phyloP scores from a whole-genome alignment of 495 filamentous ascomycete species.

The Hypoxylon rickii region DNA sequence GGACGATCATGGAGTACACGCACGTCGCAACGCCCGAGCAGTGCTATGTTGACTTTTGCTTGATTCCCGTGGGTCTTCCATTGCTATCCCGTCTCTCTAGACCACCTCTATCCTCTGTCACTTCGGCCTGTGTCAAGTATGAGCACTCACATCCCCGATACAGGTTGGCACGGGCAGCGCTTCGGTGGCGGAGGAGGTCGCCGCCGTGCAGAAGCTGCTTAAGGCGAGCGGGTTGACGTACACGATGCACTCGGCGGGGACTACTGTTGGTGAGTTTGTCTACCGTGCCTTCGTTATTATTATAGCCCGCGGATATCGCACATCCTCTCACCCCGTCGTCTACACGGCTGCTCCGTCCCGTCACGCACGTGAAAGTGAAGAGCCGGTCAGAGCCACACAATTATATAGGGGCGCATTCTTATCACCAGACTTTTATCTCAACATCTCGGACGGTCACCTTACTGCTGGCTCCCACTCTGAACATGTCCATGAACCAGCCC shows the following conservation, averaged over 20 bases:
- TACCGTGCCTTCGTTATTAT: not conserved
- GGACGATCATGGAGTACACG: slow-evolving; percentile 48
- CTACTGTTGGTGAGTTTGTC: slow-evolving; percentile 77
- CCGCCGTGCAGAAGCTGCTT: slow-evolving; percentile 86
- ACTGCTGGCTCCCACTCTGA: no score
- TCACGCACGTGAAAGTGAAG: no score
- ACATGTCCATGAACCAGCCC: no score
- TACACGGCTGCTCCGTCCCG: not conserved
- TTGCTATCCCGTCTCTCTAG: not conserved
- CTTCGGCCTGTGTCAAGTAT: no score
- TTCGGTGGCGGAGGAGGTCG: slow-evolving; percentile 86
- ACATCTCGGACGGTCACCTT: no score
- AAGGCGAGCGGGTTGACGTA: slow-evolving; percentile 77
- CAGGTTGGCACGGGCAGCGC: slow-evolving; percentile 80
- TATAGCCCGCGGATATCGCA: no score
- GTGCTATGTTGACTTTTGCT: slow-evolving; percentile 81
- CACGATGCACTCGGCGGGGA: slow-evolving; percentile 90
- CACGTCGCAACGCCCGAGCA: slow-evolving; percentile 63
- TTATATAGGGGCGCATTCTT: no score
- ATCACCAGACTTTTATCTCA: no score
- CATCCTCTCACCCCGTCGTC: no score
- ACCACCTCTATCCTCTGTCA: no score
- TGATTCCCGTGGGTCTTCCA: slow-evolving; percentile 65
- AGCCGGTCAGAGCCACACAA: no score
- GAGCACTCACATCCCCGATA: no score